Base-by-base conservation (phyloP, 164 flowering plant species). In the Vitis cinerea region DNA sequence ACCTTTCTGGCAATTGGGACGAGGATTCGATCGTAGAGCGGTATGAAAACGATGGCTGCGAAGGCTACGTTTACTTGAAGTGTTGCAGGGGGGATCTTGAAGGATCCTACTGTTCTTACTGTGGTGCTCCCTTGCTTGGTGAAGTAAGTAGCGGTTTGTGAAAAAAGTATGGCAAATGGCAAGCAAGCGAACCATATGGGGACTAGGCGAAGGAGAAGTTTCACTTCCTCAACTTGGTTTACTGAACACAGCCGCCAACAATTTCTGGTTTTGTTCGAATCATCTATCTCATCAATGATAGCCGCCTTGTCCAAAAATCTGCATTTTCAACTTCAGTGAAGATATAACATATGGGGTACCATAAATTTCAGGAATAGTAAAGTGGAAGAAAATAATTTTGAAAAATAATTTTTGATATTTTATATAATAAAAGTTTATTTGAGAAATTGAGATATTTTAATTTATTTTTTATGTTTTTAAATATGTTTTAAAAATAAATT, bases 161-260 rank as follows among this genome's bases (percentile, higher is more conserved):
- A 23, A 23, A 0, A 23, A 23, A 23, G 27, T 23, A 23, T 23
- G 27, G 27, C 27, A 23, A 23, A 23, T 23, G 27, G 2, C 27
- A 76, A 71, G 64, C 75, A 63, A 53, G 72, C 57, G 2, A 76
- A 68, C 79, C 75, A 76, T 5, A 76, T 53, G 3, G 79, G 79
- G 10, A 64, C 10, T n/a, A 76, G 61, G 13, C 75, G 63, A 23
- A 76, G 47, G n/a, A 76, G 55, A 19, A 76, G 72, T 59, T 76
- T 76, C n/a, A 65, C 75, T 64, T 76, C 79, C 59, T 76, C 75
- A 0, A 76, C 79, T 68, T 68, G 70, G 19, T 64, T 68, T 4
- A 60, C 65, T 1, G 72, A 44, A 56, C 72, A 76, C 23, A 72
- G 69, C 57, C 72, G 57, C 75, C 79, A 64, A 1, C 30, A 19